Evolutionary conservation across 1,284 basidiomycete species (phyloP).

Genomic region (Boletus semigastroideus): DNA sequence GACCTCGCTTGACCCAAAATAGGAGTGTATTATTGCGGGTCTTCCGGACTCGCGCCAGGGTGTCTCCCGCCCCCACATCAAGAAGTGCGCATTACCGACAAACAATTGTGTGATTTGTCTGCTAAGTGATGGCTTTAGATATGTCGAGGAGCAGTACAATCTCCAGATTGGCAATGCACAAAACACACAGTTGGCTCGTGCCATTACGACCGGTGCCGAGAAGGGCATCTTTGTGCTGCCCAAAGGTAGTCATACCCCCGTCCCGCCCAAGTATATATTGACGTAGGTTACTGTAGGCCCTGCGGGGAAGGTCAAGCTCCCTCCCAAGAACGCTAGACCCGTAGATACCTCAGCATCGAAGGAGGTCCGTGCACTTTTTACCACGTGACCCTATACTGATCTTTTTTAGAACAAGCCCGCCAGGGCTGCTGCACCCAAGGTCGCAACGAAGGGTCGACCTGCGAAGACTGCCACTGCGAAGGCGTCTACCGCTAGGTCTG

Average conservation of each 20-base stretch:
- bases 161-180: slow-evolving; percentile 78
- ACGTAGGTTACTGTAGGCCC: slow-evolving; percentile 46
- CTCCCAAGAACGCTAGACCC: slow-evolving; percentile 56
- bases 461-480: slow-evolving; percentile 32
- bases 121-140: slow-evolving; percentile 46
- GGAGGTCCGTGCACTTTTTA: slow-evolving; percentile 51
- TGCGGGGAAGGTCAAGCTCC: slow-evolving; percentile 83
- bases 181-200: slow-evolving; percentile 77
- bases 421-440: slow-evolving; percentile 32
- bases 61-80: slow-evolving; percentile 89
- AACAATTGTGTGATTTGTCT: slow-evolving; percentile 9
- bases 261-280: slow-evolving; percentile 3
- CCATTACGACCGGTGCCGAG: slow-evolving; percentile 78
- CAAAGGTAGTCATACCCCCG: slow-evolving; percentile 60
- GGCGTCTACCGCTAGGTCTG: slow-evolving; percentile 15
- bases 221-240: slow-evolving; percentile 82
- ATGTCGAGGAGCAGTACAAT: slow-evolving; percentile 77
- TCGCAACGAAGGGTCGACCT: slow-evolving; percentile 33
- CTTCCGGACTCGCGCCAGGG: slow-evolving; percentile 80
- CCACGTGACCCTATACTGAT: slow-evolving; percentile 26
- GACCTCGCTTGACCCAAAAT: slow-evolving; percentile 22
- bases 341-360: slow-evolving; percentile 57
- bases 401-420: slow-evolving; percentile 60
- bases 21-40: slow-evolving; percentile 81
- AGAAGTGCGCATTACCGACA: slow-evolving; percentile 60